These are phyloP conservation scores for Ceratopteris richardii DNA, from an alignment of 75 land plant genomes.

Conservation along the genomic window DNA sequence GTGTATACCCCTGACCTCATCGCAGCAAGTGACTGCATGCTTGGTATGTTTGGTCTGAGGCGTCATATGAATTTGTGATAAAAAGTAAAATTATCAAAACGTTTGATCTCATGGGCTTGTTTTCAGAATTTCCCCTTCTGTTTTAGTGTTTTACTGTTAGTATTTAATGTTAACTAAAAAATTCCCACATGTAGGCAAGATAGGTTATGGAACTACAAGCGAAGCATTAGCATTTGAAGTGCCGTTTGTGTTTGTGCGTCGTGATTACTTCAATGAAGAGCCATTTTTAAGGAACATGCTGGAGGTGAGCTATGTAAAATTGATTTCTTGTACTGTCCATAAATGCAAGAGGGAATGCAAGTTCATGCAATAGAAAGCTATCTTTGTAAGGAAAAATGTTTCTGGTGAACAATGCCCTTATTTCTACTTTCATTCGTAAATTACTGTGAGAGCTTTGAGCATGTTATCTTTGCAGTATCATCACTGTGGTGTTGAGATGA, in stretches of 20 bases:
- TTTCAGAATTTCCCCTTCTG: no score
- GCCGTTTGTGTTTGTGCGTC: constrained; percentile 96
- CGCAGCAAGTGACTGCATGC: constrained; percentile 99
- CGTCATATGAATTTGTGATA: no score
- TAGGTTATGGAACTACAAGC: constrained; percentile 98
- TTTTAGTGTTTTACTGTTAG: no score
- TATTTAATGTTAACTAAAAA: not conserved
- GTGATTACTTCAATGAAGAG: constrained; percentile 98
- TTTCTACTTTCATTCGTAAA: no score
- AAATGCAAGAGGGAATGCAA: no score
- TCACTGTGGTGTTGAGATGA: constrained; percentile 98
- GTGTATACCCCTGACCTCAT: constrained; percentile 91
- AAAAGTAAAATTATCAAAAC: no score
- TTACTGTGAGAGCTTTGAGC: no score
- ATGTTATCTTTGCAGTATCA: constrained; percentile 39
- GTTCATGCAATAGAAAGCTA: not conserved
- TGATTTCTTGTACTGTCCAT: no score
- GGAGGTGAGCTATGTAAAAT: constrained; percentile 59
- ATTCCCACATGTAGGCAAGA: constrained; percentile 59
- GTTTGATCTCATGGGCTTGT: constrained; percentile 1
- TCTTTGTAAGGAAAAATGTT: no score
- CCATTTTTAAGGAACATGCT: constrained; percentile 98
- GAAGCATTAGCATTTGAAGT: constrained; percentile 89
- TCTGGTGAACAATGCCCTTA: no score
- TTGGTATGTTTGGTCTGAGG: constrained; percentile 40